Percentiles rank a stretch among this genome's conserved stretches.
phyloP scores from a whole-genome alignment of 352 stramenopile genomes.

The Globisporangium heterothallicum region DNA sequence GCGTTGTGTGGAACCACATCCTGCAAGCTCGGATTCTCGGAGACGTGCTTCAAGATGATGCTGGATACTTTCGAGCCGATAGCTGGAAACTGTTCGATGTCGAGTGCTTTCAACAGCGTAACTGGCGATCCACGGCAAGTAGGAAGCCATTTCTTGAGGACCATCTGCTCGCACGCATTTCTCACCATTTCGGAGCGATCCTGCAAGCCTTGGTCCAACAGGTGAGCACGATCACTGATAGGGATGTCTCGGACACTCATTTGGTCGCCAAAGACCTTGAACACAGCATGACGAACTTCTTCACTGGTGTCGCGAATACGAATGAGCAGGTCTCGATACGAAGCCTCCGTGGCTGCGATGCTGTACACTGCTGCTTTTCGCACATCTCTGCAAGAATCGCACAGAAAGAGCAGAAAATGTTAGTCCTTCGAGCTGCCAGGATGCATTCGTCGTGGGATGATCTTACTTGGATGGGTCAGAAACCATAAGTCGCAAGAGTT shows the following conservation, averaged over 20 bases:
- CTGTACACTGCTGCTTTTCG: constrained; percentile 54
- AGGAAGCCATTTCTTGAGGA: constrained; percentile 63
- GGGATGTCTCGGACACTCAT: constrained; percentile 50
- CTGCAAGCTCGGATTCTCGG: constrained; percentile 28
- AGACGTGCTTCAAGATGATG: constrained; percentile 42
- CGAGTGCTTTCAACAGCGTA: constrained; percentile 47
- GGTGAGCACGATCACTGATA: constrained; percentile 57
- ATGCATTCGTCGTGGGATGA: neutral
- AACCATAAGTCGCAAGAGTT: constrained; percentile 56
- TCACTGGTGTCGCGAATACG: constrained; percentile 71
- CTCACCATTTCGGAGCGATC: constrained; percentile 50
- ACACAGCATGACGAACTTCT: constrained; percentile 58
- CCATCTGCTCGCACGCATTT: constrained; percentile 61
- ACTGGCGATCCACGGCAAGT: constrained; percentile 47
- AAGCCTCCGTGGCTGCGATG: constrained; percentile 35
- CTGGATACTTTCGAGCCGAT: constrained; percentile 46
- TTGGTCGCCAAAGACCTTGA: constrained; percentile 41
- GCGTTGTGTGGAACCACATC: constrained; percentile 35
- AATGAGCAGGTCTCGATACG: constrained; percentile 54
- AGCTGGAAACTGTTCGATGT: constrained; percentile 54
- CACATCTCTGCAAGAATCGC: constrained; percentile 38
- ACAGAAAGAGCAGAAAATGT: constrained; percentile 1
- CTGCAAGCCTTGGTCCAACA: constrained; percentile 71
- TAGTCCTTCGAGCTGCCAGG: neutral
- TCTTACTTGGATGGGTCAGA: constrained; percentile 70